A percentile compares a stretch with the other conserved stretches of the same genome.
Conservation (phyloP, 202 grass and related monocot genomes). For the Elaeis oleifera region DNA sequence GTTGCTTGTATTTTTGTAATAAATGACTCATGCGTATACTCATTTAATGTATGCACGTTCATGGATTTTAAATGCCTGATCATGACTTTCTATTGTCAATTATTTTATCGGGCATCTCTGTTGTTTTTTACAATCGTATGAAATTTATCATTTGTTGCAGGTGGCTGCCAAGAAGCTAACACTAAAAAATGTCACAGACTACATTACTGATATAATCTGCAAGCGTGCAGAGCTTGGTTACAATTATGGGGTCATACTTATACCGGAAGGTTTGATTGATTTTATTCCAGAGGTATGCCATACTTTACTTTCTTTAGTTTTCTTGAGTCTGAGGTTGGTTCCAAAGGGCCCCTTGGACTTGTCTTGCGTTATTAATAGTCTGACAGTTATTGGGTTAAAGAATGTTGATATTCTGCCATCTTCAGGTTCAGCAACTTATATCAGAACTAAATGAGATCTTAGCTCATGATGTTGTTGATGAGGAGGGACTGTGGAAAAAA, state of each 20-base stretch:
- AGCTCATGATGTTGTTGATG: slow-evolving; percentile 86
- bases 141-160: slow-evolving; percentile 20
- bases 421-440: slow-evolving; percentile 91
- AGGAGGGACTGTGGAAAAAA: slow-evolving; percentile 75
- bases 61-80: too few relatives aligned
- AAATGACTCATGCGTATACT: too few relatives aligned
- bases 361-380: too few relatives aligned
- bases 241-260: slow-evolving; percentile 97
- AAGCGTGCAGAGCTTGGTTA: slow-evolving; percentile 89
- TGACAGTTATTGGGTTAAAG: background rate
- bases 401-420: background rate
- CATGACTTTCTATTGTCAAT: too few relatives aligned
- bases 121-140: too few relatives aligned
- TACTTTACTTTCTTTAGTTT: background rate
- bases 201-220: slow-evolving; percentile 82
- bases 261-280: slow-evolving; percentile 94
- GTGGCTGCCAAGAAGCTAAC: slow-evolving; percentile 88
- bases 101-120: too few relatives aligned
- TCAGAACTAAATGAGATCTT: slow-evolving; percentile 93
- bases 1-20: too few relatives aligned
- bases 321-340: too few relatives aligned
- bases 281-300: slow-evolving; percentile 88
- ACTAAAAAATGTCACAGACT: slow-evolving; percentile 84
- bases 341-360: too few relatives aligned
- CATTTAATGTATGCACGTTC: too few relatives aligned